Evolutionary conservation across 1,284 basidiomycete species (phyloP).

Genomic region (Ceratobasidium sp.): DNA sequence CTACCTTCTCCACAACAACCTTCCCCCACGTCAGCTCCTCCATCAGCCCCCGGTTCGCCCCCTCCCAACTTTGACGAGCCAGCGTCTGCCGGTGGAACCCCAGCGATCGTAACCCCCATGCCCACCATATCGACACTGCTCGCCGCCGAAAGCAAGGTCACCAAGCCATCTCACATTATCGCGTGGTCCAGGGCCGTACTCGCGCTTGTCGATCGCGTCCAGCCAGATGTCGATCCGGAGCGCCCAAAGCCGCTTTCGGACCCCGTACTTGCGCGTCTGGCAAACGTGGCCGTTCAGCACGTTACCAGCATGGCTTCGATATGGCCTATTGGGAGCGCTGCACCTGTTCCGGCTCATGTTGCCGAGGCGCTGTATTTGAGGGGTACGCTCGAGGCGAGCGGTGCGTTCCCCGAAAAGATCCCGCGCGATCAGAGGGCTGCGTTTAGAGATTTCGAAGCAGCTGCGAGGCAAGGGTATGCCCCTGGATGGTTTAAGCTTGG

Average conservation of each 20-base stretch:
- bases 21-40: conserved; percentile 3
- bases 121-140: conserved; percentile 67
- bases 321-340: conserved; percentile 48
- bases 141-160: conserved; percentile 62
- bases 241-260: conserved; percentile 71
- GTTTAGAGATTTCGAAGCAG: conserved; percentile 87
- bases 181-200: conserved; percentile 84
- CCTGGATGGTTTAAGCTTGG: conserved; percentile 91
- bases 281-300: conserved; percentile 71
- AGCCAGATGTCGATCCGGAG: conserved; percentile 53
- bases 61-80: conserved; percentile 37
- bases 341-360: conserved; percentile 61
- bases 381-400: conserved; percentile 75
- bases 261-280: conserved; percentile 68
- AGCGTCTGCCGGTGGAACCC: conserved; percentile 8
- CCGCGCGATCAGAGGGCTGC: conserved; percentile 78
- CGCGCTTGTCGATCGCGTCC: conserved; percentile 76
- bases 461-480: conserved; percentile 76
- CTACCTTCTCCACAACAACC: neutral
- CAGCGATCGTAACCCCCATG: conserved; percentile 56
- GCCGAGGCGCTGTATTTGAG: conserved; percentile 81
- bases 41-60: conserved; percentile 17
- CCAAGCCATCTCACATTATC: conserved; percentile 69
- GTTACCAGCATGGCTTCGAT: conserved; percentile 65
- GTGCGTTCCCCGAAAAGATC: conserved; percentile 61